Percentiles rank a stretch among this genome's conserved stretches.
Conservation (phyloP, 768 basidiomycete genomes). For the Calocera viscosa region DNA sequence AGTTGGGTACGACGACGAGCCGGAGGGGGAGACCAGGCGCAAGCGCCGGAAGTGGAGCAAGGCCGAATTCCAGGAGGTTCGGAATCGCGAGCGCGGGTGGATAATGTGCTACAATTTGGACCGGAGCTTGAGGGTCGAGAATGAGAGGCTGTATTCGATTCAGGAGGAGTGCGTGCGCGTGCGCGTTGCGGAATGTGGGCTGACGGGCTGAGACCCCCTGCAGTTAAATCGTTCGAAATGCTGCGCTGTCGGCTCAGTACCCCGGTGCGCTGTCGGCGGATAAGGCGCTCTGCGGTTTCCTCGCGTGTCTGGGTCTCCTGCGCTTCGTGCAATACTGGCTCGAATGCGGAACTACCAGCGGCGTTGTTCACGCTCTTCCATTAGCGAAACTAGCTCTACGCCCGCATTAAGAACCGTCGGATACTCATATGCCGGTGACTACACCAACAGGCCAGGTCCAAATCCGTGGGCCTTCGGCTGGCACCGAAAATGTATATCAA, state of each 20-base stretch:
- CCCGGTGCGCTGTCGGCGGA: slow-evolving; percentile 53
- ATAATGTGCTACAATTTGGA: slow-evolving; percentile 75
- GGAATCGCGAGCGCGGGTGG: slow-evolving; percentile 94
- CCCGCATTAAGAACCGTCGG: too few relatives aligned
- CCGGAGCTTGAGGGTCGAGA: slow-evolving; percentile 81
- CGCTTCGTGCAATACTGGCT: not conserved
- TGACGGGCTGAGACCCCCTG: not conserved
- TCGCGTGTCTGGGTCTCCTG: slow-evolving; percentile 37
- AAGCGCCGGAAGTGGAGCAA: slow-evolving; percentile 43
- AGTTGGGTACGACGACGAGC: slow-evolving; percentile 38
- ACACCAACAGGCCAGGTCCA: too few relatives aligned
- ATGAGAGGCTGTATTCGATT: slow-evolving; percentile 90
- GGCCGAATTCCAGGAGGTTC: slow-evolving; percentile 42
- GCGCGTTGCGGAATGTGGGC: not conserved
- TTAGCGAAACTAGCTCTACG: too few relatives aligned
- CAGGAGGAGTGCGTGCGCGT: slow-evolving; percentile 68
- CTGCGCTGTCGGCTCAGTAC: slow-evolving; percentile 57
- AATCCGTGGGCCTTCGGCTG: too few relatives aligned
- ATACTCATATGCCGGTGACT: too few relatives aligned
- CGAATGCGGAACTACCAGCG: slow-evolving; percentile 66
- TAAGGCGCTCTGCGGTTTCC: slow-evolving; percentile 58
- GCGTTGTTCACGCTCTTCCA: too few relatives aligned
- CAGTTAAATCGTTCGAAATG: slow-evolving; percentile 80
- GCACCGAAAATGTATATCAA: too few relatives aligned
- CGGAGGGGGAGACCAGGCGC: slow-evolving; percentile 58